These are phyloP conservation scores for Narthecium ossifragum DNA, from an alignment of 106 monocot species.

Conservation along the genomic window DNA sequence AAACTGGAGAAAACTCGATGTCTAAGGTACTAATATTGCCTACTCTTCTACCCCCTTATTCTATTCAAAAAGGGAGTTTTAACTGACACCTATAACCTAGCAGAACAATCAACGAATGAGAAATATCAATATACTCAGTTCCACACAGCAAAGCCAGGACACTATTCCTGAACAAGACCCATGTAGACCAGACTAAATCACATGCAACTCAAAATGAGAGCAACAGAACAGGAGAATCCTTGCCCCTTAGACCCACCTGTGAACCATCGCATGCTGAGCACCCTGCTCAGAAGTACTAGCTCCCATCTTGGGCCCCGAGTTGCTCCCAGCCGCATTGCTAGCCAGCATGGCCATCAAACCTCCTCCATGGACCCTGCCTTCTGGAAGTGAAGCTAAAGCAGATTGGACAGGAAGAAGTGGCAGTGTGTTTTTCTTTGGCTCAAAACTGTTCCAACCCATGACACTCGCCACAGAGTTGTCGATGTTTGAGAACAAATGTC, in stretches of 20 bases:
- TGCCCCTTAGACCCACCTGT: no score
- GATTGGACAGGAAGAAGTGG: background rate
- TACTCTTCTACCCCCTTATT: background rate
- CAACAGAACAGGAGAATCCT: background rate
- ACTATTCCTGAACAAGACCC: no score
- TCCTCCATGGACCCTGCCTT: slow-evolving; percentile 58
- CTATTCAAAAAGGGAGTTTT: background rate
- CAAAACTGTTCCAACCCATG: slow-evolving; percentile 9
- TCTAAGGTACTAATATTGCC: background rate
- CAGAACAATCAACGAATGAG: slow-evolving; percentile 1
- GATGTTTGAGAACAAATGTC: background rate
- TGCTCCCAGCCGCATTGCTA: slow-evolving; percentile 1
- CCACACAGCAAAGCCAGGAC: background rate
- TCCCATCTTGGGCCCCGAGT: background rate
- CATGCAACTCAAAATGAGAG: no score
- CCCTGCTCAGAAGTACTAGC: slow-evolving; percentile 2
- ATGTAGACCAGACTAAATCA: no score
- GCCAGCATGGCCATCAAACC: slow-evolving; percentile 38
- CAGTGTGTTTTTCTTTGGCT: background rate
- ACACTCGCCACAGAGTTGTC: background rate
- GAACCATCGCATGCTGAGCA: no score
- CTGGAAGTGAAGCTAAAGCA: slow-evolving; percentile 21
- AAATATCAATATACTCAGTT: slow-evolving; percentile 3
- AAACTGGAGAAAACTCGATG: no score
- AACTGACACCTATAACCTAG: background rate